Percentiles rank a stretch among this genome's conserved stretches.
Conservation (phyloP, 2,329 filamentous ascomycete genomes). For the Zymoseptoria ardabiliae region DNA sequence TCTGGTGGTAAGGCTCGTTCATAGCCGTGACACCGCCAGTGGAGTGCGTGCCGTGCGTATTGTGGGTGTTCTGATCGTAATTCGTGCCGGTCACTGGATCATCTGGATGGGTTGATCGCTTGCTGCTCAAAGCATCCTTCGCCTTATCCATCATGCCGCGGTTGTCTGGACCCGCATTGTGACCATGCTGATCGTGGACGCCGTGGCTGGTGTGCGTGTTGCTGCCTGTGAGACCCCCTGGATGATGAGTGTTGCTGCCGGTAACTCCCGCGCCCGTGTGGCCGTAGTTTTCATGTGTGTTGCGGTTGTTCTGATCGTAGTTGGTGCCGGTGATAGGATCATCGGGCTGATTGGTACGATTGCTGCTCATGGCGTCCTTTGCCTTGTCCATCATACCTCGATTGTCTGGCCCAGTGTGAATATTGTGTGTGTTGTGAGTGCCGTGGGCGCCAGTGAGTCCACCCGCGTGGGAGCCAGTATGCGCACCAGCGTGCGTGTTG, state of each 20-base stretch:
- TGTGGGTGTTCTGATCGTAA: constrained; percentile 3
- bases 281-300: constrained; percentile 1
- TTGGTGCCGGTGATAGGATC: constrained; percentile 1
- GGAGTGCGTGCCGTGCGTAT: neutral
- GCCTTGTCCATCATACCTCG: neutral
- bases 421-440: constrained; percentile 2
- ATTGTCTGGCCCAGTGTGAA: constrained; percentile 7
- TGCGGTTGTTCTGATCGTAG: constrained; percentile 5
- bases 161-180: constrained; percentile 6
- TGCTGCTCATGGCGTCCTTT: constrained; percentile 5
- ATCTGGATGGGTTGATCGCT: constrained; percentile 9
- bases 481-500: neutral
- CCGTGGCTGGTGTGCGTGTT: constrained; percentile 1
- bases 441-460: constrained; percentile 3
- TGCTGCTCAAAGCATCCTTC: constrained; percentile 8
- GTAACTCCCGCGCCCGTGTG: constrained; percentile 1
- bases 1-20: neutral
- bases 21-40: neutral
- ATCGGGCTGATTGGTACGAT: constrained; percentile 4
- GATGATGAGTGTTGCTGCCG: constrained; percentile 1
- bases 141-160: constrained; percentile 10
- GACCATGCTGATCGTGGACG: neutral
- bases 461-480: constrained; percentile 2
- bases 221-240: constrained; percentile 2
- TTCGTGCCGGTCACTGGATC: constrained; percentile 10